A percentile compares a stretch with the other conserved stretches of the same genome.
These are phyloP conservation scores for Aspergillus sp. DNA, from an alignment of 2,329 filamentous ascomycete species.

Conservation along the genomic window DNA sequence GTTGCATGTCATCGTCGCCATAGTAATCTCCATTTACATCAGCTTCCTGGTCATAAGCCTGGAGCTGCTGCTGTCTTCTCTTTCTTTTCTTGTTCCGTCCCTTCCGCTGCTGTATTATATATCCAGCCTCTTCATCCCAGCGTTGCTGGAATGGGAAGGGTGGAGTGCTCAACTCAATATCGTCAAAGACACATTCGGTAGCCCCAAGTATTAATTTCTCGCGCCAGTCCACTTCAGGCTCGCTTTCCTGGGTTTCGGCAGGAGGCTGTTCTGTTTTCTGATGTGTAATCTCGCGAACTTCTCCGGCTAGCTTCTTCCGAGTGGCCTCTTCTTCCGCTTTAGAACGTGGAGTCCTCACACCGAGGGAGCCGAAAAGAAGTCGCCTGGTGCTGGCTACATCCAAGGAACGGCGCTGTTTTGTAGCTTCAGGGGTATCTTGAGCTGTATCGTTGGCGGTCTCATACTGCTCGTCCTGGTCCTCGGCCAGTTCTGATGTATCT, in stretches of 20 bases:
- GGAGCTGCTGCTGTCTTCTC: conserved; percentile 57
- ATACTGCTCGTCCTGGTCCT: conserved; percentile 11
- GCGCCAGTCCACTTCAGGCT: conserved; percentile 68
- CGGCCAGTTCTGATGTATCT: conserved; percentile 3
- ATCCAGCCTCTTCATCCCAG: conserved; percentile 76
- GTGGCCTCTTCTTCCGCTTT: conserved; percentile 67
- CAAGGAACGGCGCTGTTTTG: conserved; percentile 43
- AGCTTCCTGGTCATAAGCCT: conserved; percentile 46
- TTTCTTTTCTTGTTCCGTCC: conserved; percentile 38
- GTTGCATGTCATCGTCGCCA: conserved; percentile 23
- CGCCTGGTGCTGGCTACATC: conserved; percentile 65
- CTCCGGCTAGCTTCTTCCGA: conserved; percentile 59
- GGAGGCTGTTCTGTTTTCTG: conserved; percentile 26
- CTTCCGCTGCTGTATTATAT: conserved; percentile 41
- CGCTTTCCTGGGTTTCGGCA: conserved; percentile 33
- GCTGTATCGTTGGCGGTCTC: conserved; percentile 14
- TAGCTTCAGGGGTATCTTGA: conserved; percentile 15
- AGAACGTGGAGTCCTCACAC: conserved; percentile 66
- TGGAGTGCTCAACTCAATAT: conserved; percentile 68
- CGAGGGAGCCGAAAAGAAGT: conserved; percentile 71
- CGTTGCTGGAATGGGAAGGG: conserved; percentile 88
- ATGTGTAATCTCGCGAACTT: conserved; percentile 41
- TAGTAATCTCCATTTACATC: conserved; percentile 41
- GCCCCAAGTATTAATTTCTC: conserved; percentile 72
- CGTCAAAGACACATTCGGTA: conserved; percentile 79